Base-by-base conservation (phyloP, 192 early-diverging fungal species). In the Coemansia sp. region DNA sequence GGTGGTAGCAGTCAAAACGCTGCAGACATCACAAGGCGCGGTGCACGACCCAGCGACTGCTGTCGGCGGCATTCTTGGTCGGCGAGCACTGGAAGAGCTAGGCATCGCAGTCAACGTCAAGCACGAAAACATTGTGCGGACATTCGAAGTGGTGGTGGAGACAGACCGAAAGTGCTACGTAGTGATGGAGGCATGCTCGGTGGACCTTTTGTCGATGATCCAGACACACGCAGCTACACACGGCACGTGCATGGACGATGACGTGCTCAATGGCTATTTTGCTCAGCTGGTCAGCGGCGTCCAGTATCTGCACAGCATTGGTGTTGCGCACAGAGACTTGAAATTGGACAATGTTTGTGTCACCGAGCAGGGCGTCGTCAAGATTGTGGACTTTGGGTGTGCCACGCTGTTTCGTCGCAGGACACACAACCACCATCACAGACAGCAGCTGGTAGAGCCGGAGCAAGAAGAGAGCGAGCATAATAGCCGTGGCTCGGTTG, bases 291-390 rank as follows among this genome's bases (percentile, higher is more conserved):
- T 84, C 2, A 73, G 83, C 5, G 92, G 89, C 11, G 72, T 99
- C 0, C 67, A 83, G 8, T 96, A 97, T 72, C 61, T 97, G 51
- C 97, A 97, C 72, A 79, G 87, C 57, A 81, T 86, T 31, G 86
- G 88, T 25, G 82, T 93, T 51, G 87, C 86, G 2, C 96, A 98
- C 72, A 87, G 91, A 14, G 96, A 98, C 68, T 81, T 98, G 63
- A 98, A 98, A 75, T 86, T 92, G 10, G 96, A 98, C 68, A 98
- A 98, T 75, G 83, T 96, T 25, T 80, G 96, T 31, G 77, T 93
- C 38, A 87, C 86, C 61, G 83, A 82, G 45, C 61, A 87, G 17
- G 81, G 78, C n/a, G 76, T 79, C 14, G 78, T 91, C 65, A 96
- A 95, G 81, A 79, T 96, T 22, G 89, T 89, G 54, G 95, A 98